Evolutionary conservation across 192 early-diverging fungal genomes (phyloP).

Genomic region (Rhizoclosmatium globosum): DNA sequence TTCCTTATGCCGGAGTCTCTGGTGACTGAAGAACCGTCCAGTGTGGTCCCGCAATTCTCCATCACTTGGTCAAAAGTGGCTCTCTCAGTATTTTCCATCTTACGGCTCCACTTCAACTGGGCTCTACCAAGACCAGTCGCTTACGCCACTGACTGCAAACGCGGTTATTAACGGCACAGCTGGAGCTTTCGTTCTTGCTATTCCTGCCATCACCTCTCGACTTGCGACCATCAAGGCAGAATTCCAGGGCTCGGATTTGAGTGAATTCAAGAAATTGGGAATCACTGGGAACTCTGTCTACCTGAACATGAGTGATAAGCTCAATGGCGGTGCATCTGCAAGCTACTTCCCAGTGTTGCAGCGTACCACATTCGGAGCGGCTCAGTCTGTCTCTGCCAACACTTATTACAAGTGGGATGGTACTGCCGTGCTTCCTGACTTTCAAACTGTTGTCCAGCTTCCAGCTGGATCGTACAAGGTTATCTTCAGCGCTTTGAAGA

Average conservation of each 20-base stretch:
- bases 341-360: neutral
- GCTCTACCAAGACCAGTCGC: neutral
- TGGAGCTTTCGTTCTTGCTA: neutral
- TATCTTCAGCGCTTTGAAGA: conserved; percentile 30
- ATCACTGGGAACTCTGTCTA: neutral
- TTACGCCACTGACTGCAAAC: neutral
- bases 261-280: neutral
- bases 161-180: neutral
- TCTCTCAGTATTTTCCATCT: too few species aligned
- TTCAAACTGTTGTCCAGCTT: conserved; percentile 1
- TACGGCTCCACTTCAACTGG: conserved; percentile 4
- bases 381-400: neutral
- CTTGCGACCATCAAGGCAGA: neutral
- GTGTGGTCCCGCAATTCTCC: conserved; percentile 18
- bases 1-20: conserved; percentile 23
- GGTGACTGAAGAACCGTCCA: conserved; percentile 12
- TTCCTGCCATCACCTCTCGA: neutral
- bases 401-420: conserved; percentile 1
- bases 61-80: neutral
- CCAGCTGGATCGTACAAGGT: conserved; percentile 38
- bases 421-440: neutral
- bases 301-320: neutral
- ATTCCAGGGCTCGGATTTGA: neutral
- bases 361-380: neutral
- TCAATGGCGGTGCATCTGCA: neutral